Base-by-base conservation (phyloP, 345 rosid genomes). In the Heritiera fomes region DNA sequence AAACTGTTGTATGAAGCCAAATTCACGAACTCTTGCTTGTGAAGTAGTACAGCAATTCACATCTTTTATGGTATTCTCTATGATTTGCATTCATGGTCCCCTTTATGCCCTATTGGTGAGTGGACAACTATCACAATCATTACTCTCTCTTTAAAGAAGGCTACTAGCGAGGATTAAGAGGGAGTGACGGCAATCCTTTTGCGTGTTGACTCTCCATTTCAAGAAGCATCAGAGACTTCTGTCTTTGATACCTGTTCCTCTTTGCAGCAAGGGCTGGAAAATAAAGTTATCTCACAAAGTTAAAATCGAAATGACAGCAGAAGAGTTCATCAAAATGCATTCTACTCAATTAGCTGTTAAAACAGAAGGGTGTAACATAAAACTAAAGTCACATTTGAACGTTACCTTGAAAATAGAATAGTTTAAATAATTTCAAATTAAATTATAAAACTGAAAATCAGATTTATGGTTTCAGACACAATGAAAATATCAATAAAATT, bases 121-220 rank as follows among this genome's bases (percentile, higher is more conserved):
- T 63, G 75, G 78, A 73, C 50, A 49, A 15, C 70, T 69, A 78
- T 79, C 84, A 78, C 73, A 72, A 79, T 75, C 69, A 62, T 8
- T 63, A 17, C 55, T 82, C 18, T 77, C 46, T 79, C 72, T 69
- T n/a, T 55, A 14, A 40, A 47, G n/a, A 41, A 3, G 11, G 23
- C 59, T 74, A 75, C 85, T 88, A 92, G 55, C 77, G 87, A 47
- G 94, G 89, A 86, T 89, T 91, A 15, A 85, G 81, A 12, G 95
- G 93, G 43, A 85, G 85, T 1, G 98, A 87, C n/a, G 98, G 87
- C 85, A 93, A 83, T 79, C 92, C 96, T 84, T 95, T 93, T 0
- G 97, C 99, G 13, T 92, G 99, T 62, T 95, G 98, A 83, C 97
- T 91, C 87, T 93, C 98, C 97, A 95, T 90, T 87, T 93, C 99